Conservation (phyloP, 257 asterid species). For the Petunia axillaris region DNA sequence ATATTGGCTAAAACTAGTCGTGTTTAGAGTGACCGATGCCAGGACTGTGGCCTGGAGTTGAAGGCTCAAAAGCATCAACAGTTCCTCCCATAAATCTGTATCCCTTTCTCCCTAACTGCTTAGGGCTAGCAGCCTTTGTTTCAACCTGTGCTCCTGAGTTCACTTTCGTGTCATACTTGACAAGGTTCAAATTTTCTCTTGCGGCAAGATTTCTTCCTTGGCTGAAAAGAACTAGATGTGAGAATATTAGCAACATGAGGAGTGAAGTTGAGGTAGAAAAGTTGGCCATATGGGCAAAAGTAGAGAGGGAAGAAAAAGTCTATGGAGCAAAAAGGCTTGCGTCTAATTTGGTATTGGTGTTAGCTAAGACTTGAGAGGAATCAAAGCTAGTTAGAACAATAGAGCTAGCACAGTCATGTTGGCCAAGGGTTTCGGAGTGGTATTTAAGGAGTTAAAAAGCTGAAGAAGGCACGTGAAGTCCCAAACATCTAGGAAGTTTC, state of each 20-base stretch:
- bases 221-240: conserved; percentile 31
- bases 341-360: not conserved
- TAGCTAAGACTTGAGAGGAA: conserved; percentile 23
- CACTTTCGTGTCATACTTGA: not conserved
- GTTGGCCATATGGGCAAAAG: conserved; percentile 36
- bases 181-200: not conserved
- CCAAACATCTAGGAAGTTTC: conserved; percentile 55
- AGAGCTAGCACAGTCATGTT: not conserved
- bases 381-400: not conserved
- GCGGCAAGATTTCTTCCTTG: conserved; percentile 45
- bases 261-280: conserved; percentile 28
- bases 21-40: conserved; percentile 84
- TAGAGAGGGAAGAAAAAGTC: not conserved
- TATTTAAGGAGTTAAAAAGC: conserved; percentile 49
- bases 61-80: conserved; percentile 57
- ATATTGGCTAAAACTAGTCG: conserved; percentile 28
- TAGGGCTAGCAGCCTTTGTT: conserved; percentile 1
- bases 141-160: not conserved
- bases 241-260: conserved; percentile 39
- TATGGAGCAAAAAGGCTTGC: not conserved
- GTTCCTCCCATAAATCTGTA: conserved; percentile 39
- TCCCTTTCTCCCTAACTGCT: conserved; percentile 10
- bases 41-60: conserved; percentile 71
- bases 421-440: conserved; percentile 3
- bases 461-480: conserved; percentile 50